A percentile compares a stretch with the other conserved stretches of the same genome.
phyloP scores from a whole-genome alignment of 108 stramenopile genomes.

The Cyclotella sp. region DNA sequence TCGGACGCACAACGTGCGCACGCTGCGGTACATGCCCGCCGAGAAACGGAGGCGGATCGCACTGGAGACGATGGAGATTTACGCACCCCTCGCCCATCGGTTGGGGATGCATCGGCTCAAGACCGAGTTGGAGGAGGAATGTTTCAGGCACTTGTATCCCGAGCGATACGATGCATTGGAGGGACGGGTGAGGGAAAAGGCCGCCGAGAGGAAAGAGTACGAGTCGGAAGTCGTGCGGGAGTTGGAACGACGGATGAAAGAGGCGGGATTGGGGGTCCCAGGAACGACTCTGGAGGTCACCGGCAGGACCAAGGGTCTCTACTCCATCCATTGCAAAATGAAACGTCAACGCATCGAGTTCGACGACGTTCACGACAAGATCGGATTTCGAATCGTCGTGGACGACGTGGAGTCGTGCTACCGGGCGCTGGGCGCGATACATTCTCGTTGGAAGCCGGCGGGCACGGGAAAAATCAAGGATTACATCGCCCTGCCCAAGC shows the following conservation, averaged over 20 bases:
- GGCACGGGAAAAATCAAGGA: slow-evolving; percentile 57
- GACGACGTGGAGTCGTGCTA: slow-evolving; percentile 39
- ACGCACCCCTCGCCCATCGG: slow-evolving; percentile 52
- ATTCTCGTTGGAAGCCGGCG: slow-evolving; percentile 26
- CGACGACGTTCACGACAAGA: slow-evolving; percentile 29
- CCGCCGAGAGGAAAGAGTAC: slow-evolving; percentile 31
- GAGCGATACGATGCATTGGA: slow-evolving; percentile 22
- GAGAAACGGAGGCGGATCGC: slow-evolving; percentile 42
- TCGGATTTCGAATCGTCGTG: slow-evolving; percentile 44
- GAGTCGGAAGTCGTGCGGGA: slow-evolving; percentile 34
- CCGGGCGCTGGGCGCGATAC: slow-evolving; percentile 25
- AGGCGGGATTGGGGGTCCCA: slow-evolving; percentile 18
- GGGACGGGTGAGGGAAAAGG: slow-evolving; percentile 7
- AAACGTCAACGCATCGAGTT: slow-evolving; percentile 29
- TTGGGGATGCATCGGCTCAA: slow-evolving; percentile 53
- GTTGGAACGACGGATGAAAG: slow-evolving; percentile 36
- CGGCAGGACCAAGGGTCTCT: slow-evolving; percentile 36
- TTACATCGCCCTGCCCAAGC: slow-evolving; percentile 64
- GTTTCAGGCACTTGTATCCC: slow-evolving; percentile 43
- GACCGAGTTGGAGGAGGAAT: slow-evolving; percentile 55
- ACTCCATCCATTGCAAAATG: slow-evolving; percentile 41
- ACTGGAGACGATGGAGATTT: slow-evolving; percentile 53
- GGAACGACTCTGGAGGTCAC: slow-evolving; percentile 15
- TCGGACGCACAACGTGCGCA: slow-evolving; percentile 45
- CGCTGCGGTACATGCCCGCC: slow-evolving; percentile 31